Percentiles rank a stretch among this genome's conserved stretches.
phyloP scores from a whole-genome alignment of 306 rosid genomes.

The Myrica gale region DNA sequence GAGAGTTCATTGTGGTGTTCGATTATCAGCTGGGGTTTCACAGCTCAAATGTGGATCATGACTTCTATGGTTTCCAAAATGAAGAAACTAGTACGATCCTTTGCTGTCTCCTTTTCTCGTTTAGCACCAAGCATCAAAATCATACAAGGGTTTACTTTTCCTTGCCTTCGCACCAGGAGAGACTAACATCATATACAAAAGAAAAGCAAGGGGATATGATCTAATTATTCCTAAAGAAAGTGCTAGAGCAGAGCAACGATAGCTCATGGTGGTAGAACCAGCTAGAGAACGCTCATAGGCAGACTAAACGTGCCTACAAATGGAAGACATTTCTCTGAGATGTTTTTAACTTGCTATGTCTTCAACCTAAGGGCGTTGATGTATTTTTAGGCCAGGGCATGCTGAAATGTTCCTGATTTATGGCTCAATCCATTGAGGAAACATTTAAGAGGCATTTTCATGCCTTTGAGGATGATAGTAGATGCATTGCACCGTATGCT shows the following conservation, averaged over 20 bases:
- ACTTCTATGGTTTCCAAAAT: constrained; percentile 84
- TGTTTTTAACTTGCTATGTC: constrained; percentile 24
- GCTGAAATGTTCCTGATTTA: constrained; percentile 15
- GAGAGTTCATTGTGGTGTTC: too few species aligned
- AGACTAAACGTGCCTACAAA: constrained; percentile 41
- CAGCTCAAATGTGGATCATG: constrained; percentile 82
- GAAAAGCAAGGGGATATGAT: constrained; percentile 88
- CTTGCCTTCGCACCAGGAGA: constrained; percentile 51
- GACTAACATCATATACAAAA: constrained; percentile 74
- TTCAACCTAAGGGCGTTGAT: constrained; percentile 17
- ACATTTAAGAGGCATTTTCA: constrained; percentile 20
- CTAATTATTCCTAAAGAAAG: constrained; percentile 75
- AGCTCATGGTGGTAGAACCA: constrained; percentile 39
- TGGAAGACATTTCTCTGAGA: constrained; percentile 21
- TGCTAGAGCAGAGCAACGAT: constrained; percentile 45
- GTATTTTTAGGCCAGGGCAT: constrained; percentile 33
- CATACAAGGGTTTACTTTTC: constrained; percentile 22
- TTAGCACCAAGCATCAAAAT: constrained; percentile 5
- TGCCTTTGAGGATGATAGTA: constrained; percentile 9
- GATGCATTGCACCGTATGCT: constrained; percentile 12
- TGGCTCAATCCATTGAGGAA: constrained; percentile 14
- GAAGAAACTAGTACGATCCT: constrained; percentile 76
- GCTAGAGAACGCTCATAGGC: constrained; percentile 51
- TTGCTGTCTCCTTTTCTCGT: background rate
- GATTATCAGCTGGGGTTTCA: too few species aligned